Base-by-base conservation (phyloP, 805 yeast genomes). In the Saturnispora gosingensis region DNA sequence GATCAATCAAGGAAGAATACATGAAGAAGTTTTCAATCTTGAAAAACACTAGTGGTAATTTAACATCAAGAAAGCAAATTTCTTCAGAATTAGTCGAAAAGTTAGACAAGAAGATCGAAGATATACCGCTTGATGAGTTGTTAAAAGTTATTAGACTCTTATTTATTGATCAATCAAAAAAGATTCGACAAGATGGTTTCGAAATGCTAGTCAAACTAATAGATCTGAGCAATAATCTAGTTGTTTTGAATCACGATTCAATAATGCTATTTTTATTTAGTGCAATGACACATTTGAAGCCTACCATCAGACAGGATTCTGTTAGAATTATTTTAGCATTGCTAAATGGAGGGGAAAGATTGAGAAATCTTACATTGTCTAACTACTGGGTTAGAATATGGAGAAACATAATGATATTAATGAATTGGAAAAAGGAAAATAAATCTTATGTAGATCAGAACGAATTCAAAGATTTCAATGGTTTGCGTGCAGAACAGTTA, bases 211-310 rank as follows among this genome's bases (percentile, higher is more conserved):
- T 16, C 1, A 50, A 54, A 34, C 13, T 56, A 6, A 52, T 56
- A 25, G 48, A 52, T 15, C 10, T 43, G n/a, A 52, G 50, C 43
- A 46, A 48, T 27, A 56, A 56, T 48, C 28, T 85, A 27, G 67
- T 85, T 54, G 78, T 77, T 51, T 65, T 85, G 25, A 88, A 85
- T 70, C 70, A 81, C 60, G 69, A 80, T 54, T 67, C 76, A 20
- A 62, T 85, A 50, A 75, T 85, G n/a, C 72, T 91, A 30, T 90
- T 85, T 64, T 73, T 91, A 16, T 85, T 85, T 58, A 83, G 91
- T 49, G 95, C 96, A 3, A 91, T 93, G 97, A 85, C 97, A 16
- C 97, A 93, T 64, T 85, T 93, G 40, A 77, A 77, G 30, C 82
- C 88, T 1, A 81, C 80, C 4, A 81, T 93, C 27, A 76, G 96